Percentiles rank a stretch among this genome's conserved stretches.
These are phyloP conservation scores for Prunus padus DNA, from an alignment of 306 rosid genomes.

Conservation along the genomic window DNA sequence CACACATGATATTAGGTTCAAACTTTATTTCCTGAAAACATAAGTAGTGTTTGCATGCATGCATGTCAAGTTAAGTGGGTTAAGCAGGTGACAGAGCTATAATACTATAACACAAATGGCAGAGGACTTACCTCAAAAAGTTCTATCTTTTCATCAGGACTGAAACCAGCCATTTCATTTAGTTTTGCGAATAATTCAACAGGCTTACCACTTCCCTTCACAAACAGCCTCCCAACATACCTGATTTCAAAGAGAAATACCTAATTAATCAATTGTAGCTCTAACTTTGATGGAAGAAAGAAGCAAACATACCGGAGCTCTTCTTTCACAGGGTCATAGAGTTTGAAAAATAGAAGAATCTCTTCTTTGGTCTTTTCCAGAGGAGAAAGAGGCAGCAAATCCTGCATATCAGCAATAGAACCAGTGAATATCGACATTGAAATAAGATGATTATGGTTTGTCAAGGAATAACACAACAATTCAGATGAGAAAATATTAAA, in stretches of 20 bases:
- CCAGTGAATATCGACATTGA: neutral
- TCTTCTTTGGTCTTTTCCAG: constrained; percentile 73
- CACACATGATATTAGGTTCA: constrained; percentile 79
- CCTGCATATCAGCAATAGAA: constrained; percentile 41
- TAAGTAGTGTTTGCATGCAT: no score
- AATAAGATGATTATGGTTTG: constrained; percentile 12
- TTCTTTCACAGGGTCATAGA: constrained; percentile 79
- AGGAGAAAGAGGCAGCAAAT: constrained; percentile 58
- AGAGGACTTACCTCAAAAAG: constrained; percentile 69
- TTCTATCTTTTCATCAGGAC: constrained; percentile 69
- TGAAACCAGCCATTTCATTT: constrained; percentile 73
- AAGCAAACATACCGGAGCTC: constrained; percentile 54
- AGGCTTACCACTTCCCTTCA: constrained; percentile 61
- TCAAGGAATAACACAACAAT: neutral
- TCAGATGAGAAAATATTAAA: neutral
- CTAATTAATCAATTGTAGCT: neutral
- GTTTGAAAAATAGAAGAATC: constrained; percentile 74
- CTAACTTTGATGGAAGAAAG: neutral
- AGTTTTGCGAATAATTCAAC: constrained; percentile 53
- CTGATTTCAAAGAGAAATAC: constrained; percentile 40
- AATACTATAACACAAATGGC: neutral
- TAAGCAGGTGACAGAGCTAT: neutral
- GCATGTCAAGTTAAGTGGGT: neutral
- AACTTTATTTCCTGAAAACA: constrained; percentile 71
- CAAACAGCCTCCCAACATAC: constrained; percentile 75